Evolutionary conservation across 768 basidiomycete genomes (phyloP).

Genomic region (Rhodotorula taiwanensis): DNA sequence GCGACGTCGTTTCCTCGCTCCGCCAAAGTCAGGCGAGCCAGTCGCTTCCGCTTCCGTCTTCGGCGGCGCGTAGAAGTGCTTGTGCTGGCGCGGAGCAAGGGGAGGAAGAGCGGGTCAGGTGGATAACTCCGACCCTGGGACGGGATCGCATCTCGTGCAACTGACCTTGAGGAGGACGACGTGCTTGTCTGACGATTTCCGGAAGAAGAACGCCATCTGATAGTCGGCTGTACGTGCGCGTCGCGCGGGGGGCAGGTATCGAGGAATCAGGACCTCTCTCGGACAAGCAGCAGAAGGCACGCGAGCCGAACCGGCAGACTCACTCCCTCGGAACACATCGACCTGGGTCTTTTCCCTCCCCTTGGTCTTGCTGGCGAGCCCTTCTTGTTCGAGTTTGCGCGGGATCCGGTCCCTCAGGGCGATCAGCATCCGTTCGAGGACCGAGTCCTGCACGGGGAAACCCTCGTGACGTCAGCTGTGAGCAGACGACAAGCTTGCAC

Average conservation of each 20-base stretch:
- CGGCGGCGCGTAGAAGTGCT: constrained; percentile 13
- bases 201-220: constrained; percentile 41
- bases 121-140: too few species aligned
- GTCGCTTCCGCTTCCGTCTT: neutral
- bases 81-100: constrained; percentile 16
- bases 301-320: neutral
- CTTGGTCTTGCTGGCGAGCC: neutral
- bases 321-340: constrained; percentile 40
- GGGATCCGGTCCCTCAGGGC: constrained; percentile 37
- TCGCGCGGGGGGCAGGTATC: too few species aligned
- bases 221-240: constrained; percentile 33
- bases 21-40: too few species aligned
- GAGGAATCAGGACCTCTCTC: too few species aligned
- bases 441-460: constrained; percentile 8
- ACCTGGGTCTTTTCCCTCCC: constrained; percentile 34
- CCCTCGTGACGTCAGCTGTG: neutral
- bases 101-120: neutral
- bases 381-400: constrained; percentile 27
- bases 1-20: too few species aligned
- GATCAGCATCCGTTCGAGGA: constrained; percentile 37
- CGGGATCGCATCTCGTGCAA: too few species aligned
- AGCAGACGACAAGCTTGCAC: too few species aligned
- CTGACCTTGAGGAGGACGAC: constrained; percentile 40
- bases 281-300: neutral
- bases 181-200: constrained; percentile 33